Percentiles rank a stretch among this genome's conserved stretches.
Conservation (phyloP, 2,329 filamentous ascomycete species). For the Trichoderma pleuroti region DNA sequence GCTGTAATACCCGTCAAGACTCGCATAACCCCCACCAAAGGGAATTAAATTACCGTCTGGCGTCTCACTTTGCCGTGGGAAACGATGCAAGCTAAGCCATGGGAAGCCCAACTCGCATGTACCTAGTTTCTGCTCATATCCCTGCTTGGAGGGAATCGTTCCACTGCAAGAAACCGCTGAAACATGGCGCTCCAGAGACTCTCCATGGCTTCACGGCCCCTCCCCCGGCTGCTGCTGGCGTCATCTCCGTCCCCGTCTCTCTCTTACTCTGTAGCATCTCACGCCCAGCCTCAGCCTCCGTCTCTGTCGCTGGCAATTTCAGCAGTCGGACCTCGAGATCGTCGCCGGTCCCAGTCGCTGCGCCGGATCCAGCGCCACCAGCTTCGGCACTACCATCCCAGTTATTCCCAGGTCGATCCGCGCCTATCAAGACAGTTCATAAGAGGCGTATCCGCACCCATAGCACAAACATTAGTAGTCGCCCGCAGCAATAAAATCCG, state of each 20-base stretch:
- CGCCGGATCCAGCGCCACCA: neutral
- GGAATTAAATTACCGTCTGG: neutral
- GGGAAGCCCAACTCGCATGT: no score
- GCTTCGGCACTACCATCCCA: neutral
- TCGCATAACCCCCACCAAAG: neutral
- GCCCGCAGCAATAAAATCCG: constrained; percentile 16
- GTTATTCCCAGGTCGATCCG: constrained; percentile 10
- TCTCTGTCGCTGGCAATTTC: neutral
- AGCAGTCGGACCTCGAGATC: constrained; percentile 7
- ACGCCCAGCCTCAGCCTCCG: neutral
- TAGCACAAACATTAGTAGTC: neutral
- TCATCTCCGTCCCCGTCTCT: neutral
- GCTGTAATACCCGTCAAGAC: neutral
- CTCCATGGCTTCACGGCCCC: neutral
- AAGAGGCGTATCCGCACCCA: constrained; percentile 10
- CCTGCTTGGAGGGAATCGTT: neutral
- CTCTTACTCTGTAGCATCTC: neutral
- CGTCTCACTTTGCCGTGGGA: neutral
- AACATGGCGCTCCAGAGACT: neutral
- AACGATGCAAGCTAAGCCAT: neutral
- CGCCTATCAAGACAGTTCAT: constrained; percentile 16
- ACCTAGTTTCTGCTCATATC: neutral
- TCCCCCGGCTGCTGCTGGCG: constrained; percentile 8
- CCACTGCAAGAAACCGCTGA: neutral
- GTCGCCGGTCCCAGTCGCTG: neutral